Base-by-base conservation (phyloP, 108 stramenopile species). In the Stephanodiscus triporus region DNA sequence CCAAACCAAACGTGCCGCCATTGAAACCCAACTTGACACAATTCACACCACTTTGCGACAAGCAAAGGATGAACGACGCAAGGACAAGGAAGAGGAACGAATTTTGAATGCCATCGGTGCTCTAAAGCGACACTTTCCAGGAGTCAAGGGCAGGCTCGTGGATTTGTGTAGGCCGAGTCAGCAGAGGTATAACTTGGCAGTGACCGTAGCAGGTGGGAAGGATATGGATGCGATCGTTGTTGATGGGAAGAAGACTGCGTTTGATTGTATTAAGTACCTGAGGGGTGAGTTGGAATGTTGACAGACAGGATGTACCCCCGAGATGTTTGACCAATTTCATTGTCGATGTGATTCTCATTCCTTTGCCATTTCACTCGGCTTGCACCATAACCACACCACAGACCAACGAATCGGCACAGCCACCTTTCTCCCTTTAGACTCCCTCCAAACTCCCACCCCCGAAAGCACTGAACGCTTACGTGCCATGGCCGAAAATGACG, bases 141-240 rank as follows among this genome's bases (percentile, higher is more conserved):
- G 95, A 30, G 97, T 99, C 19, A 85, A 88, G 56, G 98, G 99
- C 0, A 85, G 97, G 4, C 76, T 99, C 37, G 96, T 96, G 37
- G 97, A 98, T 81, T 84, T 99, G 26, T 97, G 97, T 85, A 89
- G 88, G 43, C 99, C 99, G 10, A 86, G 89, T n/a, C 93, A 95
- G 77, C 72, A 91, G 32, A 65, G 93, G 47, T 99, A 88, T 87
- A 89, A 95, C 72, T 75, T 96, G 43, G 98, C 97, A 48, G 96
- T 99, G 45, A 94, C 96, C 9, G 96, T 97, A n/a, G 99, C 97
- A 40, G 96, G 86, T 17, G 98, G 98, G 30, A 96, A 97, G 75
- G 90, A 97, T 80, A 97, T 97, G 97, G 98, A 99, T 67, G 73
- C 77, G 4, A 91, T 99, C 64, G 99, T 98, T 38, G 99, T 99